Evolutionary conservation across 345 rosid genomes (phyloP), one percentile per base, ranked within the genome.

Genomic region (Erodium maritimum): DNA sequence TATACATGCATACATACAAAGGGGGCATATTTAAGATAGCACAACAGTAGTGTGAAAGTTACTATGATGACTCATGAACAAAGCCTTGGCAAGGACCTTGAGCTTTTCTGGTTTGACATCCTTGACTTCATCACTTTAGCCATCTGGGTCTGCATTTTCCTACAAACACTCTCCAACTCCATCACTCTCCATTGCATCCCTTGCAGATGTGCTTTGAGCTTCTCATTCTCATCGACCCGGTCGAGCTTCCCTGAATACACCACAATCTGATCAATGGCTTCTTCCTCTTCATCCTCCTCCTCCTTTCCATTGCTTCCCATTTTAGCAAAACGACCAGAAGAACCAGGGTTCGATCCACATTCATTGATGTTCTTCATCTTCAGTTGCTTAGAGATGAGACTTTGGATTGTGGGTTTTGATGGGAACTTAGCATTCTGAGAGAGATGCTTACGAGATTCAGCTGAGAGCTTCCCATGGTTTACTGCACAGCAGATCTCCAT

Each of bases 131-230:
- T 69, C 23, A 87, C 78, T 74, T 77, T 86, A 24, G 81, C 67
- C 95, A 89, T 85, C 64, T 87, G 90, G 33, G 69, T 73, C 66
- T 93, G 95, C 95, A 93, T 89, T 64, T 77, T 83, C 69, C 65
- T 66, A 75, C 96, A 93, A 0, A 82, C 82, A 69, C 80, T 87
- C 77, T 93, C 99, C 71, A 93, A 61, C 58, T 93, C 94, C 76
- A 66, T 83, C 33, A 87, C 96, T 62, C 90, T 75, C 73, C 86
- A 77, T 64, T 89, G 96, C 81, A 93, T 87, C 65, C 94, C 94
- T 67, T 83, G 77, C 58, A 93, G 66, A 54, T 80, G 84, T 52
- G 80, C 82, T 61, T 66, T 79, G 37, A 86, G 72, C 62, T 75
- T 73, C 73, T 76, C 91, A 4, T 68, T 79, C 0, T 82, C 80